Percentiles rank a stretch among this genome's conserved stretches.
These are phyloP conservation scores for Colletotrichum shisoi DNA, from an alignment of 2,329 filamentous ascomycete genomes.

Conservation along the genomic window DNA sequence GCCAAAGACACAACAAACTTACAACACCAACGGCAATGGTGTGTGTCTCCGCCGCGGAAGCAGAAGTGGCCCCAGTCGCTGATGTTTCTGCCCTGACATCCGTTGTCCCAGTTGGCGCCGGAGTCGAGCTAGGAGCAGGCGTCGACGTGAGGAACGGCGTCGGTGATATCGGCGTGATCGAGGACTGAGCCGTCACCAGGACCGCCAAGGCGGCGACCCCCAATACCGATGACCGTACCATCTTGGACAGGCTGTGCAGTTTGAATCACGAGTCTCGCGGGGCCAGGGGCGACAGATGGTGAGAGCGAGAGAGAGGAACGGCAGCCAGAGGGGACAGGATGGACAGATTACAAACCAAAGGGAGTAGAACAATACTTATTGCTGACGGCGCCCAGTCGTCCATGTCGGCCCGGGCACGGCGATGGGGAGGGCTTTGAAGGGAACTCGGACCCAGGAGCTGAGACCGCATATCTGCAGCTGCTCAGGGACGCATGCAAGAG, in stretches of 20 bases:
- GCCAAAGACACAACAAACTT: not conserved
- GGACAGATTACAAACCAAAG: not conserved
- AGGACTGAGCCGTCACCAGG: constrained; percentile 22
- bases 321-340: not conserved
- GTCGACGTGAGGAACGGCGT: constrained; percentile 18
- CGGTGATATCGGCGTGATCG: constrained; percentile 13
- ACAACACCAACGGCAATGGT: constrained; percentile 39
- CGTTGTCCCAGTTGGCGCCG: not conserved
- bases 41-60: constrained; percentile 13
- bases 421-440: not conserved
- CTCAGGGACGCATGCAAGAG: constrained; percentile 5
- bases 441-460: constrained; percentile 30
- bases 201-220: constrained; percentile 18
- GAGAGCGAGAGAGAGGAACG: not conserved
- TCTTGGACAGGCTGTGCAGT: constrained; percentile 2
- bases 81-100: not conserved
- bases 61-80: not conserved
- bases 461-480: constrained; percentile 16
- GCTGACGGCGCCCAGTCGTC: not conserved
- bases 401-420: constrained; percentile 19
- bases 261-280: not conserved
- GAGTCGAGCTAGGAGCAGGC: not conserved
- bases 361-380: constrained; percentile 26
- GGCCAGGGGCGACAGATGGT: constrained; percentile 2
- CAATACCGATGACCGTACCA: constrained; percentile 9